Evolutionary conservation across 306 rosid genomes (phyloP).

Genomic region (Macrotyloma uniflorum): DNA sequence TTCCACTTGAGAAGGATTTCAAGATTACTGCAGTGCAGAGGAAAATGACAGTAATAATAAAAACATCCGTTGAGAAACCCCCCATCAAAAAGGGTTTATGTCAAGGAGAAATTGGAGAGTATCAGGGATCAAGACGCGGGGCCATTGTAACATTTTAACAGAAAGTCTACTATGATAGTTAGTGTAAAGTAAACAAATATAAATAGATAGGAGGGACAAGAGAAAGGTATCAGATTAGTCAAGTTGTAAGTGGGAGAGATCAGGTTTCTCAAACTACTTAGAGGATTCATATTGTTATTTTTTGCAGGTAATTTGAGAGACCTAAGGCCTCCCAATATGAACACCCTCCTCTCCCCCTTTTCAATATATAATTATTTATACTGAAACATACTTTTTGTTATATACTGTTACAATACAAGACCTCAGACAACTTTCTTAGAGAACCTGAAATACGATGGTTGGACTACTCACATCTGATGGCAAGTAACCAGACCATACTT

Average conservation of each 20-base stretch:
- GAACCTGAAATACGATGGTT: conserved; percentile 18
- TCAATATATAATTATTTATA: not conserved
- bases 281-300: no score
- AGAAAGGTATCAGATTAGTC: no score
- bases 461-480: not conserved
- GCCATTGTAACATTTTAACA: not conserved
- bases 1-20: conserved; percentile 26
- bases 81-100: not conserved
- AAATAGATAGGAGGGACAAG: not conserved
- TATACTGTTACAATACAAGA: not conserved
- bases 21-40: not conserved
- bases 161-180: not conserved
- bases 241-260: no score
- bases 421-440: conserved; percentile 14
- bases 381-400: not conserved
- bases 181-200: not conserved
- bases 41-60: not conserved
- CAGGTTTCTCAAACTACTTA: no score
- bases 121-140: no score
- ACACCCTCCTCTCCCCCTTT: no score
- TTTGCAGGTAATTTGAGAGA: not conserved
- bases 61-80: not conserved
- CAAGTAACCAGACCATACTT: conserved; percentile 1
- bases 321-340: not conserved
- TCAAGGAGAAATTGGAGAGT: not conserved